Conservation (phyloP, 2,329 filamentous ascomycete species). For the Neoscytalidium dimidiatum region DNA sequence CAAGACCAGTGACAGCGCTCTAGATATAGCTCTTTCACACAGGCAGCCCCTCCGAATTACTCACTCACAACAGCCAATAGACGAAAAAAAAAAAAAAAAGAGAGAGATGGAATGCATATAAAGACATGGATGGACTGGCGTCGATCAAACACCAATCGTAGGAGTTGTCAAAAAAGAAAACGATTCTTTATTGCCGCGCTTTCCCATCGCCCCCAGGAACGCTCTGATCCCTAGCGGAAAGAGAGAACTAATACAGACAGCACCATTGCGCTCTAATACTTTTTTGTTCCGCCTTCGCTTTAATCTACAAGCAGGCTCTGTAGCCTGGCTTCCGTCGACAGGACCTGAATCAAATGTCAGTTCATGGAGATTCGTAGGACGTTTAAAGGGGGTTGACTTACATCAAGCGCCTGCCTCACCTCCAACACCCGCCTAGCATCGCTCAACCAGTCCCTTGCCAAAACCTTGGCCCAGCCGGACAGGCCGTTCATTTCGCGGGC, state of each 20-base stretch:
- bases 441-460: slow-evolving; percentile 90
- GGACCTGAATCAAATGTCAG: slow-evolving; percentile 61
- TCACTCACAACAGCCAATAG: not conserved
- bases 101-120: not conserved
- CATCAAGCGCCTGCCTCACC: slow-evolving; percentile 93
- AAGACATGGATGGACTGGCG: not conserved
- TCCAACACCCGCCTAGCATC: slow-evolving; percentile 92
- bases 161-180: not conserved
- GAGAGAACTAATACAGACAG: not conserved
- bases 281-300: slow-evolving; percentile 7
- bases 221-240: not conserved
- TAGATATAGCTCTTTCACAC: not conserved
- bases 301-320: slow-evolving; percentile 84
- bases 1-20: not conserved
- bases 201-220: not conserved
- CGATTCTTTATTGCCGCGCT: not conserved
- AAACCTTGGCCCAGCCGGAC: slow-evolving; percentile 90
- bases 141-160: not conserved
- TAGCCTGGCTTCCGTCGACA: slow-evolving; percentile 84
- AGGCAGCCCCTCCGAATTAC: not conserved
- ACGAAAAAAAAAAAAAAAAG: not conserved
- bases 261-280: not conserved
- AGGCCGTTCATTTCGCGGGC: slow-evolving; percentile 94
- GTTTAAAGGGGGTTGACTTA: slow-evolving; percentile 51
- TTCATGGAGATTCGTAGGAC: not conserved